Evolutionary conservation across 2,329 filamentous ascomycete species (phyloP).

Genomic region (Septoria petroselini): DNA sequence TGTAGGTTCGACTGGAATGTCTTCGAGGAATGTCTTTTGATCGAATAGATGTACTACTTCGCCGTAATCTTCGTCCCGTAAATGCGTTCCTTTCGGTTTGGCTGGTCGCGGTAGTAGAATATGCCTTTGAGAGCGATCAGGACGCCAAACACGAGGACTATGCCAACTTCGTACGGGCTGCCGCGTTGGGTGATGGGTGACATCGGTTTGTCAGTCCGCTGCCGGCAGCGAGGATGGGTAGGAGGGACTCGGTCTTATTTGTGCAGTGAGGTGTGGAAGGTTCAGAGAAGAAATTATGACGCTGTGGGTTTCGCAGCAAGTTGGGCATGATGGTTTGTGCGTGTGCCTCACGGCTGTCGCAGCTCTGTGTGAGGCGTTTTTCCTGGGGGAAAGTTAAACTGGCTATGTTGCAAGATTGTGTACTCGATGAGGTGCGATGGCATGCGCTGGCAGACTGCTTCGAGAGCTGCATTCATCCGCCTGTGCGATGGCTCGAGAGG

Average conservation of each 20-base stretch:
- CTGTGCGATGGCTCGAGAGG: too few species aligned
- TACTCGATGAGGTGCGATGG: too few species aligned
- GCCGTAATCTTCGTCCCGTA: slow-evolving; percentile 10
- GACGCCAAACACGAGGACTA: slow-evolving; percentile 13
- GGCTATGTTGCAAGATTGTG: too few species aligned
- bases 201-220: too few species aligned
- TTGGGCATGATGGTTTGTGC: slow-evolving; percentile 7
- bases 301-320: not conserved
- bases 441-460: too few species aligned
- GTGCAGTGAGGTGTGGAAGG: slow-evolving; percentile 1
- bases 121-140: slow-evolving; percentile 14
- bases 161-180: slow-evolving; percentile 12
- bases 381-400: too few species aligned
- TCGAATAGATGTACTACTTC: not conserved
- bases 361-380: slow-evolving; percentile 1
- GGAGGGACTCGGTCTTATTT: not conserved
- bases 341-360: not conserved
- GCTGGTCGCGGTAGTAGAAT: slow-evolving; percentile 9
- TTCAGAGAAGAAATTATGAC: not conserved
- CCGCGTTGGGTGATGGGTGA: slow-evolving; percentile 12
- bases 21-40: too few species aligned
- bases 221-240: too few species aligned
- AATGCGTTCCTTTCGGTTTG: slow-evolving; percentile 8
- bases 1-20: too few species aligned
- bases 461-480: too few species aligned